Evolutionary conservation across 176 grass and related monocot genomes (phyloP), one percentile per base, ranked within the genome.

Genomic region (Zizania latifolia): DNA sequence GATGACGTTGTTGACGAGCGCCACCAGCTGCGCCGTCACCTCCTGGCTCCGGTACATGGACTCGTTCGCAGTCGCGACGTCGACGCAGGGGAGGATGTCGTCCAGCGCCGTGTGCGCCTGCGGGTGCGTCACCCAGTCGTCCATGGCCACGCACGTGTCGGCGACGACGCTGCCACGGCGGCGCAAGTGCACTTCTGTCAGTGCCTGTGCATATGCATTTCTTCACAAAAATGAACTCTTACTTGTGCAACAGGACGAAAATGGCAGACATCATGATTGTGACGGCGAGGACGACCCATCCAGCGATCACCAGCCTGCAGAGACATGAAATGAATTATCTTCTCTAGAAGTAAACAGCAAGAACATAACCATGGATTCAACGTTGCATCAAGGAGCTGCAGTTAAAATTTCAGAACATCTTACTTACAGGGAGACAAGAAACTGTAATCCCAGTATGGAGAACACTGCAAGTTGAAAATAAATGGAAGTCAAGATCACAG

Each of bases 201-300:
- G n/a, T n/a, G n/a, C n/a, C n/a, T n/a, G n/a, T n/a, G n/a, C n/a
- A n/a, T n/a, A n/a, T n/a, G n/a, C n/a, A n/a, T n/a, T n/a, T n/a
- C n/a, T n/a, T n/a, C n/a, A n/a, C n/a, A n/a, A 65, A 40, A 27
- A 35, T 53, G 8, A 23, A 60, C 35, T 79, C 82, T 82, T 88
- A 99, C 95, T 99, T 92, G 80, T 94, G 89, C 51, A 94, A 68
- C 14, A 94, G 84, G 43, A 94, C 80, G 70, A 94, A 99, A 70
- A 71, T 16, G 34, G 84, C 87, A 43, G 89, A 88, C 71, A 84
- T 72, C 17, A 86, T 54, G 62, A 94, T 84, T 3, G 89, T 99
- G 45, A 54, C 60, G 5, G 89, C 63, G 56, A 99, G 79, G 54
- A 88, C 37, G 22, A 99, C 51, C 95, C 95, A 94, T 84, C 92